Percentiles rank a stretch among this genome's conserved stretches.
Evolutionary conservation across 129 eudicot genomes (phyloP).

Genomic region (sunflower (Helianthus annuus)): HanXRQr2.0-SUNRISE NC_035449.2:194634493-194634992

Average conservation of each 20-base stretch:
- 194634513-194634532: no score
- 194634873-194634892: constrained; percentile 60
- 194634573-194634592: no score
- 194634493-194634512: no score
- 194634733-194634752: not conserved
- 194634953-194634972: not conserved
- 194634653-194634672: no score
- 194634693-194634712: not conserved
- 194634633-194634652: no score
- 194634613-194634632: no score
- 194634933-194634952: not conserved
- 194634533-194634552: no score
- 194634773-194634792: constrained; percentile 53
- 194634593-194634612: no score
- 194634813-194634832: constrained; percentile 70
- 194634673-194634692: not conserved
- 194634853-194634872: constrained; percentile 73
- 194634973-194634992: not conserved
- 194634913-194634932: constrained; percentile 1
- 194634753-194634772: not conserved
- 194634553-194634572: no score
- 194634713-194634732: not conserved
- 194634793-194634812: constrained; percentile 49
- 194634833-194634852: constrained; percentile 77
- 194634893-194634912: constrained; percentile 55